phyloP scores from a whole-genome alignment of 352 stramenopile species.

The Globisporangium iwayamae region DNA sequence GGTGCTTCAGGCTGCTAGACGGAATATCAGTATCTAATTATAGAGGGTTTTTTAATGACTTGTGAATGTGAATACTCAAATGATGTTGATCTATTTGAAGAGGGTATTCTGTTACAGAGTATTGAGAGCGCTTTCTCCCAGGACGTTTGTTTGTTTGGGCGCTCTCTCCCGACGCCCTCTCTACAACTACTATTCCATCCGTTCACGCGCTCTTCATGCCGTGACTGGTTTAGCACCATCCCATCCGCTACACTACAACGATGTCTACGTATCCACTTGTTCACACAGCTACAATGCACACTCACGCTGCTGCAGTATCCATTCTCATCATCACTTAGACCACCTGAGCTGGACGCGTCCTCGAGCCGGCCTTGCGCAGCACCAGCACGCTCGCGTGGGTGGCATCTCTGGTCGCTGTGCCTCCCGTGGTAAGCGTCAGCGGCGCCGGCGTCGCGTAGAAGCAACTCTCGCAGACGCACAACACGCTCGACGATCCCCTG shows the following conservation, averaged over 20 bases:
- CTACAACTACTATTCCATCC: no score
- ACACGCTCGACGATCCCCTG: not conserved
- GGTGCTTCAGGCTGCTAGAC: not conserved
- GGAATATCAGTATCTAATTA: not conserved
- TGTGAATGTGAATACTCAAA: not conserved
- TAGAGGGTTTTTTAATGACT: not conserved
- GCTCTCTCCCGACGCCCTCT: no score
- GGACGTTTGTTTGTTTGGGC: no score
- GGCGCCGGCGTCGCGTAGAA: not conserved
- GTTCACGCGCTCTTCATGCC: no score
- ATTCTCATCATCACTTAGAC: not conserved
- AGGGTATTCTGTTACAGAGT: not conserved
- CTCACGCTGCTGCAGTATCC: no score
- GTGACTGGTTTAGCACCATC: no score
- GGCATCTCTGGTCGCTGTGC: no score
- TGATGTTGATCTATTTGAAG: not conserved
- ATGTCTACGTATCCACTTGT: not conserved
- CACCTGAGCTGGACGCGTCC: not conserved
- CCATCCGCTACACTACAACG: not conserved
- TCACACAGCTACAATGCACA: not conserved
- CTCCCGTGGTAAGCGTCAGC: not conserved
- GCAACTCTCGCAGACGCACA: conserved; percentile 6
- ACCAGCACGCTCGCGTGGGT: not conserved
- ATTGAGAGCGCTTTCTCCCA: no score
- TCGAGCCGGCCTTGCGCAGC: not conserved